Evolutionary conservation across 345 rosid species (phyloP), one percentile per base, ranked within the genome.

Genomic region (Brassica carinata): DNA sequence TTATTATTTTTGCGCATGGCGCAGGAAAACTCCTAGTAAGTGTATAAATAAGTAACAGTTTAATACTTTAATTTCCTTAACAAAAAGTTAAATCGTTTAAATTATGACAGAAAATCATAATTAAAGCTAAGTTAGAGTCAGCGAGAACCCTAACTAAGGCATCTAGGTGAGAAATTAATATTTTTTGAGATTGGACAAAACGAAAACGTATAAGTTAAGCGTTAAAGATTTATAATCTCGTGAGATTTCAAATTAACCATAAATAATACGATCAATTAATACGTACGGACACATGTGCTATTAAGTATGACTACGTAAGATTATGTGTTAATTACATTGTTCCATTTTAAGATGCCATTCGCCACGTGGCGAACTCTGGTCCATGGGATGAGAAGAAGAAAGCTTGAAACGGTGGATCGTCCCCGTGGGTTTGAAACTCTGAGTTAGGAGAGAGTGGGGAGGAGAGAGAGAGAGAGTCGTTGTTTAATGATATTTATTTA

Each of bases 241-340:
- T 53, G 59, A 29, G 59, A 73, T 67, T 66, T 73, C 9, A 73
- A 67, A 67, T 31, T 31, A 40, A 10, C 45, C 45, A 7, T 61
- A 31, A 33, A 43, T 67, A 79, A 67, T 68, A 73, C 77, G 65
- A 4, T 34, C 48, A 18, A 67, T 15, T 61, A 74, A 69, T 74
- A 75, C 74, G 79, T 75, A 80, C 76, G 83, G 83, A 74, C 71
- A 80, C 83, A 74, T 79, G 74, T 27, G 79, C 71, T 61, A 67
- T 33, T 70, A 31, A 55, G 64, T 57, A 66, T 38, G 30, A 59
- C 30, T 26, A 45, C 36, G 36, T n/a, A 64, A 36, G 36, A 11
- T 15, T 66, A 30, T 48, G 48, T 79, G 30, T 48, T 72, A 40
- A 66, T 59, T 9, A 15, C 51, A 63, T 1, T 13, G 36, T 71